phyloP scores from a whole-genome alignment of 139 green algal species.

The Coelastrella sp. region DNA sequence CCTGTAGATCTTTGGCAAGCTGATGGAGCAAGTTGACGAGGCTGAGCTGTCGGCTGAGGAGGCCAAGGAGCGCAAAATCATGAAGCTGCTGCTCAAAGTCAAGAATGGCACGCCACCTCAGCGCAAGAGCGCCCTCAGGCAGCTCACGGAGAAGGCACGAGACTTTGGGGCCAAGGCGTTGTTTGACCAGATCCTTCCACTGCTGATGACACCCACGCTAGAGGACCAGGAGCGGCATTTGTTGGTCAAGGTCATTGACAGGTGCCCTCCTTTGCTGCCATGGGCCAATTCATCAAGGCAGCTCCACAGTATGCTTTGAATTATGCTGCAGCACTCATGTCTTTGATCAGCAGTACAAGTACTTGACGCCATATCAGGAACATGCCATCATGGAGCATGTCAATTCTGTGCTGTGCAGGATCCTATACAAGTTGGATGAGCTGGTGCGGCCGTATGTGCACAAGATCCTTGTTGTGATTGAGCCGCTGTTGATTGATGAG shows the following conservation, averaged over 20 bases:
- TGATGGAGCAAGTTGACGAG: conserved; percentile 94
- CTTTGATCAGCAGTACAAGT: too few relatives aligned
- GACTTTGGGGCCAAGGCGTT: conserved; percentile 96
- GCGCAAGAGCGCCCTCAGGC: conserved; percentile 94
- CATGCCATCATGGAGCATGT: background rate
- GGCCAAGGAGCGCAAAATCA: conserved; percentile 98
- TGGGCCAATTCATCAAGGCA: background rate
- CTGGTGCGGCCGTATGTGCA: conserved; percentile 98
- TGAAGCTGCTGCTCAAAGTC: conserved; percentile 99
- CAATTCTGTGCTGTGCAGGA: conserved; percentile 51
- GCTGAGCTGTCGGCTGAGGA: conserved; percentile 92
- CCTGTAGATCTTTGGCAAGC: conserved; percentile 92
- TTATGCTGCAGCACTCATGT: background rate
- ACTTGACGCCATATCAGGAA: too few relatives aligned
- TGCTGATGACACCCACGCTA: conserved; percentile 98
- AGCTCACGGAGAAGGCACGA: conserved; percentile 97
- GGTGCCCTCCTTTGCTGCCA: background rate
- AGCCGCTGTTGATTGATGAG: conserved; percentile 99
- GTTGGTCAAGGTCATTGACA: conserved; percentile 69
- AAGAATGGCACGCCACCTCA: conserved; percentile 99
- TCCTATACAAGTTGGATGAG: conserved; percentile 99
- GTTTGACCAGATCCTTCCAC: conserved; percentile 98
- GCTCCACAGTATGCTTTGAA: background rate
- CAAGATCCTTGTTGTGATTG: conserved; percentile 99
- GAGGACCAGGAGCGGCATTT: conserved; percentile 99